These are phyloP conservation scores for Trametes elegans DNA, from an alignment of 768 basidiomycete genomes.

Conservation along the genomic window DNA sequence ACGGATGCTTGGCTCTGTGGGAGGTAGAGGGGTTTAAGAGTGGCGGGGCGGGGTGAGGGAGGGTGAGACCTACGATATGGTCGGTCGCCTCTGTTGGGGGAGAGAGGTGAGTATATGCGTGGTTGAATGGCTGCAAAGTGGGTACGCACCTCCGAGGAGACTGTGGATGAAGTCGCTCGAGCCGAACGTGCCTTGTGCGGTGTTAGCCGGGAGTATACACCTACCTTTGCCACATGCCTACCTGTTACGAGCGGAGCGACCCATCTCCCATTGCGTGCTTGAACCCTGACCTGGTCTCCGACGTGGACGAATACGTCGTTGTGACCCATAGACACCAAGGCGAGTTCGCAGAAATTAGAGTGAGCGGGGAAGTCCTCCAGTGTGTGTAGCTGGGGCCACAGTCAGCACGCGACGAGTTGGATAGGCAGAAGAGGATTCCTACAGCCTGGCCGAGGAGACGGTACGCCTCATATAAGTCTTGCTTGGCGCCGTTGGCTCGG, in stretches of 20 bases:
- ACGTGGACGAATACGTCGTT: constrained; percentile 81
- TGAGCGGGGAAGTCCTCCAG: constrained; percentile 89
- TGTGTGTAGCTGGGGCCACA: constrained; percentile 60
- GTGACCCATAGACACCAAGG: constrained; percentile 73
- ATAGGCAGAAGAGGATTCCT: constrained; percentile 21
- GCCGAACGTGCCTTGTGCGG: constrained; percentile 61
- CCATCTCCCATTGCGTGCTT: constrained; percentile 68
- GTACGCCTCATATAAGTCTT: constrained; percentile 78
- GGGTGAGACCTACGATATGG: constrained; percentile 45
- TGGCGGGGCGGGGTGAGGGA: background rate
- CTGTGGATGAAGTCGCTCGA: constrained; percentile 79
- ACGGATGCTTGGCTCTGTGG: constrained; percentile 63
- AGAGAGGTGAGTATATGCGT: background rate
- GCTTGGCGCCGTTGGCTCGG: constrained; percentile 52
- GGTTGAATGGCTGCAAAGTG: background rate
- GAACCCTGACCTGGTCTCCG: constrained; percentile 73
- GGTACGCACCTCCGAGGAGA: constrained; percentile 61
- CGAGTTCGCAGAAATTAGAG: constrained; percentile 87
- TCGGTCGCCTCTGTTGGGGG: constrained; percentile 52
- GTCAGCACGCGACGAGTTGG: background rate
- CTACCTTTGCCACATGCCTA: constrained; percentile 16
- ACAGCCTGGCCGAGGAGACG: constrained; percentile 74
- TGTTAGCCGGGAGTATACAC: background rate
- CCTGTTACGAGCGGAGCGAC: constrained; percentile 86
- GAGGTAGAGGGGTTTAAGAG: background rate